Conservation (phyloP, 345 rosid species). For the Orychophragmus violaceus region DNA sequence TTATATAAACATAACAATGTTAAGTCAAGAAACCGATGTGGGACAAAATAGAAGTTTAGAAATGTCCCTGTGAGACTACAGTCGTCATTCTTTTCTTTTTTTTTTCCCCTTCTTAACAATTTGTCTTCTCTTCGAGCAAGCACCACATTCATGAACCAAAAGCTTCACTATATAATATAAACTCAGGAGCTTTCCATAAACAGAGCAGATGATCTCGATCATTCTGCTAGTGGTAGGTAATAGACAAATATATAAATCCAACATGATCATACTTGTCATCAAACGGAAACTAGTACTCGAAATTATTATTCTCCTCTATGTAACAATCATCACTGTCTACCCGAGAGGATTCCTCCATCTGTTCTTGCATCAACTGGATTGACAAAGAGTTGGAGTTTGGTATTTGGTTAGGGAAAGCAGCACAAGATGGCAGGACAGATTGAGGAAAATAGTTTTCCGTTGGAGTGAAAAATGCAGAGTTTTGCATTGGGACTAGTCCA, state of each 20-base stretch:
- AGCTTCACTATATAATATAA: no score
- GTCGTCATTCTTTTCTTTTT: no score
- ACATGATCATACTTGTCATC: not conserved
- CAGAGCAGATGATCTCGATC: not conserved
- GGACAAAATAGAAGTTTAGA: no score
- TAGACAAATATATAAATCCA: not conserved
- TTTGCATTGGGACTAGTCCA: conserved; percentile 5
- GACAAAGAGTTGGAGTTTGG: conserved; percentile 17
- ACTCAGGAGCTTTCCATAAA: conserved; percentile 6
- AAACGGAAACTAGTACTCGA: not conserved
- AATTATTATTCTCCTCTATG: not conserved
- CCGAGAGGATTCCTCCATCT: not conserved
- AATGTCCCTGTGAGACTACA: no score
- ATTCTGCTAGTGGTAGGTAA: not conserved
- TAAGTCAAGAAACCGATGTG: no score
- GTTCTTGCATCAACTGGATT: conserved; percentile 5
- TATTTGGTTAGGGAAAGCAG: conserved; percentile 11
- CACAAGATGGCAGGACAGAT: not conserved
- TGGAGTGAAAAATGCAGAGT: conserved; percentile 4
- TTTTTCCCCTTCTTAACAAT: no score
- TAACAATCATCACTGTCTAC: conserved; percentile 18
- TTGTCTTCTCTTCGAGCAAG: no score
- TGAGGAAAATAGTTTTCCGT: conserved; percentile 13
- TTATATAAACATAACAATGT: no score
- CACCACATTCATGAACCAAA: no score